Evolutionary conservation across 106 monocot species (phyloP), one percentile per base, ranked within the genome.

Genomic region (Dendrobium officinale): DNA sequence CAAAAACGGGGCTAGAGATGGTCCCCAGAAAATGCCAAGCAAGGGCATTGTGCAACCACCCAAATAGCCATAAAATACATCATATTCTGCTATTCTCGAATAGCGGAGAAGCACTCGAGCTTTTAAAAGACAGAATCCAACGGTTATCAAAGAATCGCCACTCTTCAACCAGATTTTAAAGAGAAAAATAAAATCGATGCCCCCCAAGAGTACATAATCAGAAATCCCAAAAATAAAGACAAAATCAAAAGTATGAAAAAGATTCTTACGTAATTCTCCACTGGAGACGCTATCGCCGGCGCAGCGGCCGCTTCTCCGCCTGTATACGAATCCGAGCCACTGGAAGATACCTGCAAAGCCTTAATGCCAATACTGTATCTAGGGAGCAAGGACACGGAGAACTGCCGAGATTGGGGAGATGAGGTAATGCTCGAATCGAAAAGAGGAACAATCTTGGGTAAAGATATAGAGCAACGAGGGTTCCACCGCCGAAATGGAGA

Each of bases 271-370:
- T 6, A 47, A 55, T 85, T 82, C 82, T 86, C 92, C 84, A 40
- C 17, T 24, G 85, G 79, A 29, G 82, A 55, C 64, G 79, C 47
- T 33, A 80, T 80, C 33, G 73, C 26, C 0, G 80, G 55, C 51
- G 75, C 45, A 43, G 85, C 26, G 6, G 78, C 70, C 4, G 68
- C 81, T 29, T 77, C 82, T 1, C 56, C 81, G 48, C 83, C 91
- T 18, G 78, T 16, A 41, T 27, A 73, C 13, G 75, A 59, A 15
- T 87, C 87, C 18, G 85, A 79, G 20, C 68, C 89, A 47, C 73
- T 27, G 17, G 91, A 86, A 75, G 87, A 88, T 82, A 87, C 86
- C 79, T 82, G 48, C 40, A 85, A 80, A 9, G 83, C 77, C 70
- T 78, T 83, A 72, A 81, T 82, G 16, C 42, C 8, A 43, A 78